phyloP scores from a whole-genome alignment of 2,329 filamentous ascomycete genomes.

The Cordyceps javanica region DNA sequence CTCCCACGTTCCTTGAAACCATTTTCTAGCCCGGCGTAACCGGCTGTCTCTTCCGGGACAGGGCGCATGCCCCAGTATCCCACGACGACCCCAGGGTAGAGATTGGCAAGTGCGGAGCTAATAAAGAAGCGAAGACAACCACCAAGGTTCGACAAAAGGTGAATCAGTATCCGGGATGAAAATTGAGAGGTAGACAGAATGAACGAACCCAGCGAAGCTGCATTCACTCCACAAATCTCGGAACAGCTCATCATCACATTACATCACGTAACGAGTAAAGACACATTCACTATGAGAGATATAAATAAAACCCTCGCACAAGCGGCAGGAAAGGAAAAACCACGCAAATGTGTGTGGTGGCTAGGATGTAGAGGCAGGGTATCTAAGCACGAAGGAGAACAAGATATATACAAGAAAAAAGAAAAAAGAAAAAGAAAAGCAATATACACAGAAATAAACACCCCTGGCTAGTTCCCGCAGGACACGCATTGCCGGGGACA shows the following conservation, averaged over 20 bases:
- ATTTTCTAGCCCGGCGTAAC: too few relatives aligned
- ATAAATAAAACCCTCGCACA: too few relatives aligned
- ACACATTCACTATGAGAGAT: neutral
- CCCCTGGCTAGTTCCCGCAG: neutral
- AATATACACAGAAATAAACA: neutral
- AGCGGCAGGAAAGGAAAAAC: neutral
- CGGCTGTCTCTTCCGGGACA: too few relatives aligned
- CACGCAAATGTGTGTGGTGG: neutral
- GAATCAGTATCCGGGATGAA: neutral
- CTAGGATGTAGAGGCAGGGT: neutral
- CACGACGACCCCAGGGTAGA: too few relatives aligned
- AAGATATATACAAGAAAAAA: neutral
- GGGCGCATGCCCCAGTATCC: too few relatives aligned
- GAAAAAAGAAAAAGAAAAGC: neutral
- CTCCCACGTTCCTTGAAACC: too few relatives aligned
- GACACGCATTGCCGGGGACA: neutral
- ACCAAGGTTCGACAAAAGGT: too few relatives aligned
- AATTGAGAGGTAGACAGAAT: neutral
- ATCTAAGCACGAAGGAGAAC: neutral
- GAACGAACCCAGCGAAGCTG: too few relatives aligned
- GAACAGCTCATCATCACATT: neutral
- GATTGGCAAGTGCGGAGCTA: too few relatives aligned
- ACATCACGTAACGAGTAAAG: too few relatives aligned
- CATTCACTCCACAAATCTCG: too few relatives aligned
- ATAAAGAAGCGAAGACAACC: too few relatives aligned